Evolutionary conservation across 495 filamentous ascomycete species (phyloP).

Genomic region (Cercophora scortea): DNA sequence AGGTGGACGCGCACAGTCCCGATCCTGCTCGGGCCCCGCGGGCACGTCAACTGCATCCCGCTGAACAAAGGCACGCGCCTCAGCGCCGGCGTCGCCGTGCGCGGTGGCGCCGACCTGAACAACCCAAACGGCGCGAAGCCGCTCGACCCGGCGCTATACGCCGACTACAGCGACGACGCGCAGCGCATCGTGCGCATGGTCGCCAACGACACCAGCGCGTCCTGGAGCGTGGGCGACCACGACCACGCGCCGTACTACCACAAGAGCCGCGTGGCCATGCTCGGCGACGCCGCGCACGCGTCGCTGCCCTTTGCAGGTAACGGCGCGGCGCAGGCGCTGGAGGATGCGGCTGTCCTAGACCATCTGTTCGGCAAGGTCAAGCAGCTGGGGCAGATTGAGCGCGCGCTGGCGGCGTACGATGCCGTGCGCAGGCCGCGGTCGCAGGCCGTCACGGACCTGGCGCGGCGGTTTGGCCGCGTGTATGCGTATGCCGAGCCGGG

Average conservation of each 20-base stretch:
- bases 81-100: slow-evolving; percentile 32
- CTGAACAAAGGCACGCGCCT: slow-evolving; percentile 30
- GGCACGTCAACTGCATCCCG: slow-evolving; percentile 31
- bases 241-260: slow-evolving; percentile 44
- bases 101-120: not conserved
- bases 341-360: slow-evolving; percentile 45
- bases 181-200: slow-evolving; percentile 25
- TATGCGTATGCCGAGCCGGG: slow-evolving; percentile 24
- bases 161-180: slow-evolving; percentile 26
- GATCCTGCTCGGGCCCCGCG: slow-evolving; percentile 26
- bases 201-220: slow-evolving; percentile 22
- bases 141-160: slow-evolving; percentile 19
- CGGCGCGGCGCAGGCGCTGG: slow-evolving; percentile 54
- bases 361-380: slow-evolving; percentile 19
- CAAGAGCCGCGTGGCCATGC: slow-evolving; percentile 38
- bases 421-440: slow-evolving; percentile 19
- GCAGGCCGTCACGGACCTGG: slow-evolving; percentile 24
- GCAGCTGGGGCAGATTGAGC: slow-evolving; percentile 4
- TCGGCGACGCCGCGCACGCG: slow-evolving; percentile 56
- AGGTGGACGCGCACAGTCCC: slow-evolving; percentile 23
- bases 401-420: slow-evolving; percentile 23
- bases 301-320: slow-evolving; percentile 50
- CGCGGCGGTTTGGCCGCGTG: slow-evolving; percentile 23
- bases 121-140: not conserved
- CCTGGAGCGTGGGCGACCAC: slow-evolving; percentile 36